Base-by-base conservation (phyloP, 805 yeast species). In the Metschnikowia arizonensis region DNA sequence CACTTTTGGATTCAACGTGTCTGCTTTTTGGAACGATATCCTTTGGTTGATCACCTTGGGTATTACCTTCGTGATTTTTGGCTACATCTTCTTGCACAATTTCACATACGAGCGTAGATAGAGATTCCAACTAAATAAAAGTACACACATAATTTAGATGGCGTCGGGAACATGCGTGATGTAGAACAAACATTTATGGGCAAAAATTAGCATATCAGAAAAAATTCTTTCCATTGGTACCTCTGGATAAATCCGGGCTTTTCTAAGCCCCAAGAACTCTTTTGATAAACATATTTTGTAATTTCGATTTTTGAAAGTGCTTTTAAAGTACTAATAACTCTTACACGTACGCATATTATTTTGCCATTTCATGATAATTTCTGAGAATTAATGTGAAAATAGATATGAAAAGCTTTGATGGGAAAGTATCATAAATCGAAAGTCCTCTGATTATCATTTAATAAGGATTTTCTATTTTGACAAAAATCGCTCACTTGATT, bases 1-100 rank as follows among this genome's bases (percentile, higher is more conserved):
- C 54, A 88, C 98, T 0, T 93, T 93, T 70, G 99, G 99, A 0
- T 93, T 93, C 63, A 78, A 87, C 53, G 91, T 88, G 11, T 79
- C 82, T 19, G 93, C 90, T 2, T 77, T 86, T 44, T 65, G 78
- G 64, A 70, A 72, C 29, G 98, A 93, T 62, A 73, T 83, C 24
- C 61, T 73, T 28, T 78, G 78, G 48, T 71, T 93, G 42, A 68
- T 70, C 0, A 73, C 76, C 0, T 81, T 85, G 72, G 74, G 82
- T 25, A 64, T 72, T 1, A 59, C 73, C 1, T 88, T 88, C 62
- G 62, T 85, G 30, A 55, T 79, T 5, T 50, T 80, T 1, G 98
- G 97, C 1, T 93, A 88, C 57, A 48, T 82, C 9, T 83, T 88
- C 29, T 74, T 91, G 52, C 85, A 85, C 57, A 72, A 66, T 46